Evolutionary conservation across 2,329 filamentous ascomycete species (phyloP).

Genomic region (Colletotrichum musae): DNA sequence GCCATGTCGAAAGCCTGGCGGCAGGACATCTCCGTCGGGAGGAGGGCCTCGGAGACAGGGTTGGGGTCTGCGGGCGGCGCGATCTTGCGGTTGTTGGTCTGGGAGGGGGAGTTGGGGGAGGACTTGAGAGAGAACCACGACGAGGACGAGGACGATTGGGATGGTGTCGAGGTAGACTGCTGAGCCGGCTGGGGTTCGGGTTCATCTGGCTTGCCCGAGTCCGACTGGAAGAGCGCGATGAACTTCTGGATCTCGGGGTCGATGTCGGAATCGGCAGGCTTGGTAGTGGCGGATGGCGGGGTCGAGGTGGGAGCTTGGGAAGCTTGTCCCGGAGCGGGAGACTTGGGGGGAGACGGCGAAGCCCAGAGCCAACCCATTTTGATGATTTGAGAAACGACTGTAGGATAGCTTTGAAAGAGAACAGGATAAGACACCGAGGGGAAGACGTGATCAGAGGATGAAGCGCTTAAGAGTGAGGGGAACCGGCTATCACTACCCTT

Average conservation of each 20-base stretch:
- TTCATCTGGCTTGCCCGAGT: slow-evolving; percentile 47
- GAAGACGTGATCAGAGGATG: background rate
- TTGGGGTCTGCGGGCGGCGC: slow-evolving; percentile 50
- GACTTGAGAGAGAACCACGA: slow-evolving; percentile 52
- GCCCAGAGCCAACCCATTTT: slow-evolving; percentile 77
- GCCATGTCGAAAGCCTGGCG: slow-evolving; percentile 91
- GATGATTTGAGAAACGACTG: slow-evolving; percentile 11
- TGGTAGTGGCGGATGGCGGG: slow-evolving; percentile 40
- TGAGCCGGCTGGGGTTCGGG: slow-evolving; percentile 42
- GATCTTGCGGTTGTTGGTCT: slow-evolving; percentile 41
- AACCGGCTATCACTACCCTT: slow-evolving; percentile 33
- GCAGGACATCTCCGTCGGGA: slow-evolving; percentile 89
- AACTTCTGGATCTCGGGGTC: slow-evolving; percentile 71
- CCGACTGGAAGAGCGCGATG: slow-evolving; percentile 61
- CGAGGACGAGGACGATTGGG: slow-evolving; percentile 46
- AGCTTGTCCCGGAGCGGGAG: slow-evolving; percentile 44
- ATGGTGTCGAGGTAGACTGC: slow-evolving; percentile 41
- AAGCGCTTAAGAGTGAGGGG: slow-evolving; percentile 32
- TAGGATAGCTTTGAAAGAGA: too few relatives aligned
- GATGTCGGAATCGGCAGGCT: slow-evolving; percentile 42
- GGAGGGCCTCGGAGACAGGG: slow-evolving; percentile 76
- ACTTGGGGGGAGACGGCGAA: slow-evolving; percentile 53
- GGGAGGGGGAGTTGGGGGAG: slow-evolving; percentile 42
- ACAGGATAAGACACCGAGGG: too few relatives aligned
- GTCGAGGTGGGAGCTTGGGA: slow-evolving; percentile 43